These are phyloP conservation scores for Cenchrus purpureus DNA, from an alignment of 176 grass and related monocot genomes.

Conservation along the genomic window DNA sequence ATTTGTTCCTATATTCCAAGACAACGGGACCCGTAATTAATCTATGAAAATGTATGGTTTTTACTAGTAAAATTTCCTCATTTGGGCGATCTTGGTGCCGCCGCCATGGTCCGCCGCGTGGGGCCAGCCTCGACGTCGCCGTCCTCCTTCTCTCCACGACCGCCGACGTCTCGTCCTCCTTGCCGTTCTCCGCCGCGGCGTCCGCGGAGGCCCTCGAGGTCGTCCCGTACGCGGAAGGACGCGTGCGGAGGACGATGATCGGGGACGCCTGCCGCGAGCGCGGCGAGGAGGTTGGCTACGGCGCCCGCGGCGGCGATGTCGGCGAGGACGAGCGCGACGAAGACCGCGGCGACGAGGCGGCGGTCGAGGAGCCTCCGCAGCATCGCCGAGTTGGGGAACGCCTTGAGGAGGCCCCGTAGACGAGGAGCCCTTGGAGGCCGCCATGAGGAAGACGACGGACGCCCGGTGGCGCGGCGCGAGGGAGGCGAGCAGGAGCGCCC, in stretches of 20 bases:
- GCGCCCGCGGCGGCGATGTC: constrained; percentile 64
- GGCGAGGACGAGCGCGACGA: constrained; percentile 61
- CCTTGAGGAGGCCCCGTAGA: constrained; percentile 70
- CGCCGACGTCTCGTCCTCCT: constrained; percentile 34
- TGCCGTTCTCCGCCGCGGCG: constrained; percentile 20
- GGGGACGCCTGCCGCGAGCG: constrained; percentile 58
- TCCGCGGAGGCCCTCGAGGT: constrained; percentile 54
- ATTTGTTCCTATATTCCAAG: constrained; percentile 21
- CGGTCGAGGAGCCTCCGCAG: constrained; percentile 76
- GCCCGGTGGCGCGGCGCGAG: constrained; percentile 63
- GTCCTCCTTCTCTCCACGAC: constrained; percentile 80
- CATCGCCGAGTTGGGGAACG: constrained; percentile 64
- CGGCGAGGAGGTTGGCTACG: constrained; percentile 59
- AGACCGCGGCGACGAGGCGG: constrained; percentile 55
- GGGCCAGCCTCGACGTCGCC: constrained; percentile 59
- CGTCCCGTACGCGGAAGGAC: constrained; percentile 70
- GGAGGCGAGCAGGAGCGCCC: constrained; percentile 69
- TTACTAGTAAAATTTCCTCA: constrained; percentile 18
- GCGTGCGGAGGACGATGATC: constrained; percentile 65
- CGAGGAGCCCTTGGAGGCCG: constrained; percentile 73
- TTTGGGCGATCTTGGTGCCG: constrained; percentile 48
- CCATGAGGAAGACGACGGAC: constrained; percentile 89
- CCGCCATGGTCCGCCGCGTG: constrained; percentile 44
- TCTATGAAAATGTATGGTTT: constrained; percentile 28
- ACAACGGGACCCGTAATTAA: background rate